These are phyloP conservation scores for Lotus japonicus DNA, from an alignment of 306 rosid species.

Conservation along the genomic window DNA sequence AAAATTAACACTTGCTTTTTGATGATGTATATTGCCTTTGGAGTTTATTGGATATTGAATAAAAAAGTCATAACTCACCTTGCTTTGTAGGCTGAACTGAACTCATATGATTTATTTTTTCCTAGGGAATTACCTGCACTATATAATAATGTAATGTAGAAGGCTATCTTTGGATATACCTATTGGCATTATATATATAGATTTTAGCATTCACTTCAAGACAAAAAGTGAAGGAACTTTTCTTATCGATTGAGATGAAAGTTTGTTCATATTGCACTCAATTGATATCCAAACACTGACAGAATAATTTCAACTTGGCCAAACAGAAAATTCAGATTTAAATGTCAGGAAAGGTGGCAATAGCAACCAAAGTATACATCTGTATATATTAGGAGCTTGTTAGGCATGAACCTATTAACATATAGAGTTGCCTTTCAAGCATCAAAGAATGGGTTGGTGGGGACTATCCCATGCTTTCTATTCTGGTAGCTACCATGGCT, in stretches of 20 bases:
- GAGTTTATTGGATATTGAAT: background rate
- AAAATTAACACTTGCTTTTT: background rate
- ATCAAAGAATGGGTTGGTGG: constrained; percentile 50
- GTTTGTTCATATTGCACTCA: no score
- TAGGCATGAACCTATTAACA: constrained; percentile 50
- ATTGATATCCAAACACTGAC: no score
- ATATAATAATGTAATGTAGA: background rate
- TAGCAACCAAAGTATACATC: constrained; percentile 16
- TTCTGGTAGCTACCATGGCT: constrained; percentile 50
- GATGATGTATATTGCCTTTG: background rate
- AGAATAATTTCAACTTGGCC: background rate
- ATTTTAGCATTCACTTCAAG: no score
- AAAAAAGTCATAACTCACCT: background rate
- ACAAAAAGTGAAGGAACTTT: no score
- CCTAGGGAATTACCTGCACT: background rate
- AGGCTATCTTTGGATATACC: no score
- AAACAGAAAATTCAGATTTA: constrained; percentile 12
- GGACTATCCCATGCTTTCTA: constrained; percentile 36
- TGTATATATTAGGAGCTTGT: constrained; percentile 55
- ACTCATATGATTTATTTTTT: background rate
- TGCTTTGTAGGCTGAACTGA: background rate
- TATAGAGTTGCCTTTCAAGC: constrained; percentile 53
- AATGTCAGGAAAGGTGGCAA: constrained; percentile 18
- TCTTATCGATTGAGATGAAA: no score
- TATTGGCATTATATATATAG: no score